Conservation (phyloP, 345 rosid species). For the Camelina neglecta region DNA sequence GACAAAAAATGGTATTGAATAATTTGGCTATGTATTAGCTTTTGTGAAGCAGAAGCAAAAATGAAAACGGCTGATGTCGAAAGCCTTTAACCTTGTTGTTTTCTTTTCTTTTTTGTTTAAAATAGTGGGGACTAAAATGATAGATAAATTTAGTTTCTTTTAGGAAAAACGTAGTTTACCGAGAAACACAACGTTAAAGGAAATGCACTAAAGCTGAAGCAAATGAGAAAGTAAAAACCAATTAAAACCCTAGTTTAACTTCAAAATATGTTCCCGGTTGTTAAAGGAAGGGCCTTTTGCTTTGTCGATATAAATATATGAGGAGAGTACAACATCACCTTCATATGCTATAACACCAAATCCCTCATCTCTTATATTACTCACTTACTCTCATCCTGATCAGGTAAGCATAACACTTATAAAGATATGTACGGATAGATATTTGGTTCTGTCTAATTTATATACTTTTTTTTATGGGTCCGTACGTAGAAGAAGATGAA, state of each 20-base stretch:
- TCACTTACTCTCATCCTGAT: slow-evolving; percentile 6
- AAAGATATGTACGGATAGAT: too few relatives aligned
- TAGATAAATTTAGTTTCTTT: slow-evolving; percentile 31
- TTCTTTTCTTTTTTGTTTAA: slow-evolving; percentile 17
- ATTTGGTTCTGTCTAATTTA: background rate
- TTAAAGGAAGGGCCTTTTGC: slow-evolving; percentile 35
- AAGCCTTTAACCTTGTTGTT: slow-evolving; percentile 32
- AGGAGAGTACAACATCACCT: slow-evolving; percentile 25
- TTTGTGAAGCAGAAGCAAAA: slow-evolving; percentile 37
- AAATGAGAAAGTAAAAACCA: slow-evolving; percentile 57
- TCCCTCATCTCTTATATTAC: background rate
- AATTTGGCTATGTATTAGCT: slow-evolving; percentile 17
- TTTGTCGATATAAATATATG: slow-evolving; percentile 37
- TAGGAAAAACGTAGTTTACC: slow-evolving; percentile 32
- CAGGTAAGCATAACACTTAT: too few relatives aligned
- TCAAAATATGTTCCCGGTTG: slow-evolving; percentile 46
- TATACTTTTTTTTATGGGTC: background rate
- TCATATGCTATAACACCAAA: slow-evolving; percentile 9
- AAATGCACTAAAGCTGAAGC: slow-evolving; percentile 52
- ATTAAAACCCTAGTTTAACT: slow-evolving; percentile 46
- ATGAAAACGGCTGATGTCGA: slow-evolving; percentile 33
- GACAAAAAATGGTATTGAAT: background rate
- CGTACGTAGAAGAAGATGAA: slow-evolving; percentile 56
- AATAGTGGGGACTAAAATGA: slow-evolving; percentile 24
- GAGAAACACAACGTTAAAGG: slow-evolving; percentile 33